A percentile compares a stretch with the other conserved stretches of the same genome.
phyloP scores from a whole-genome alignment of 345 rosid species.

The Kandelia obovata region DNA sequence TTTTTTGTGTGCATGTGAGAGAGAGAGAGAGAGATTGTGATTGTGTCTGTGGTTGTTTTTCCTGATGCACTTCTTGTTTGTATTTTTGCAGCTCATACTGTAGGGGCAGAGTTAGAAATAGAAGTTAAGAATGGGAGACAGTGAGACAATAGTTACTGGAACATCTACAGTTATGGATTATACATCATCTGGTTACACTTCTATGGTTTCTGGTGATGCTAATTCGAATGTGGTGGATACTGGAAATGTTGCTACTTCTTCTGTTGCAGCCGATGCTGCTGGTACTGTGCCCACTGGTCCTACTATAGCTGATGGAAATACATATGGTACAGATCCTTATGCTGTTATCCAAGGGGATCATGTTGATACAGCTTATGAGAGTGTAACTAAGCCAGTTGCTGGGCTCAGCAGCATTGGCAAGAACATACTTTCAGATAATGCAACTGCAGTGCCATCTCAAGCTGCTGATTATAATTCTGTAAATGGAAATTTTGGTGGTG shows the following conservation, averaged over 20 bases:
- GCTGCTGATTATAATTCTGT: slow-evolving; percentile 36
- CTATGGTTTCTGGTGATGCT: slow-evolving; percentile 4
- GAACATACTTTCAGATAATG: slow-evolving; percentile 26
- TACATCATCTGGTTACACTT: slow-evolving; percentile 28
- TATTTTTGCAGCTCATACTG: slow-evolving; percentile 30
- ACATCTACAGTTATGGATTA: slow-evolving; percentile 38
- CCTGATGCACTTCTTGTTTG: background rate
- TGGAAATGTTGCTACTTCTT: slow-evolving; percentile 32
- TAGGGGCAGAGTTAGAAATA: slow-evolving; percentile 10
- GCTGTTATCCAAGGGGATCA: slow-evolving; percentile 29
- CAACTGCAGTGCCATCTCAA: slow-evolving; percentile 22
- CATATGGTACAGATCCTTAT: background rate
- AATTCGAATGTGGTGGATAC: slow-evolving; percentile 20
- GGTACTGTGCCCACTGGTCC: slow-evolving; percentile 13
- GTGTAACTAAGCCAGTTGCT: slow-evolving; percentile 24
- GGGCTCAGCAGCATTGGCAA: slow-evolving; percentile 13
- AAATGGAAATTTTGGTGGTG: slow-evolving; percentile 51
- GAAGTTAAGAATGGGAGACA: slow-evolving; percentile 52
- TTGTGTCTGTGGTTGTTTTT: background rate
- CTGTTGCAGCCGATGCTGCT: slow-evolving; percentile 24
- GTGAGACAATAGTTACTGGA: slow-evolving; percentile 52
- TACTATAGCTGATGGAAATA: slow-evolving; percentile 17
- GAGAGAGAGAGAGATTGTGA: background rate
- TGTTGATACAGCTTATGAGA: slow-evolving; percentile 6
- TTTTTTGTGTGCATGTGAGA: too few species aligned